phyloP scores from a whole-genome alignment of 441 rosid species.

The Croton setiger region DNA sequence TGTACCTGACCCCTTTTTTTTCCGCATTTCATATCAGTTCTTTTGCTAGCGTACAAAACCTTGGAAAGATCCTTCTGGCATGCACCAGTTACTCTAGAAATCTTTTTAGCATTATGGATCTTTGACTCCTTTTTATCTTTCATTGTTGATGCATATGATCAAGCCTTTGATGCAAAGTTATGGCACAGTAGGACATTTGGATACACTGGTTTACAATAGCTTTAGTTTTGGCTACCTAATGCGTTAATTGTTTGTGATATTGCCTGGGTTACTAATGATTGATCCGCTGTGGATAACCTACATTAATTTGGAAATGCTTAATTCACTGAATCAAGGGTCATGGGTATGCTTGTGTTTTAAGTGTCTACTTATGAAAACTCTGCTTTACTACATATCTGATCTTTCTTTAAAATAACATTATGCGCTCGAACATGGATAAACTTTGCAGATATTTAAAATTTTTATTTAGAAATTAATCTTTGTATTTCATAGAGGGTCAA shows the following conservation, averaged over 20 bases:
- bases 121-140: too few relatives aligned
- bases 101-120: too few relatives aligned
- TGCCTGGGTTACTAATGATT: neutral
- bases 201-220: too few relatives aligned
- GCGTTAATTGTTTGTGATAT: neutral
- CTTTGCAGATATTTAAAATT: neutral
- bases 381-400: neutral
- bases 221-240: too few relatives aligned
- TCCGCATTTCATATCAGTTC: too few relatives aligned
- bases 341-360: neutral
- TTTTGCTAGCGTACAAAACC: too few relatives aligned
- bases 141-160: too few relatives aligned
- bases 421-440: neutral
- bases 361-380: neutral
- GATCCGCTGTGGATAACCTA: neutral
- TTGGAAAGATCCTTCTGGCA: too few relatives aligned
- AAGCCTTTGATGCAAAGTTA: too few relatives aligned
- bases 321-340: too few relatives aligned
- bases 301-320: neutral
- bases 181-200: too few relatives aligned
- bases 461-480: neutral
- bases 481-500: neutral
- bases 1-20: neutral
- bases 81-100: too few relatives aligned
- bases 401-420: neutral